phyloP scores from a whole-genome alignment of 176 grass and related monocot genomes.

The Leersia perrieri region DNA sequence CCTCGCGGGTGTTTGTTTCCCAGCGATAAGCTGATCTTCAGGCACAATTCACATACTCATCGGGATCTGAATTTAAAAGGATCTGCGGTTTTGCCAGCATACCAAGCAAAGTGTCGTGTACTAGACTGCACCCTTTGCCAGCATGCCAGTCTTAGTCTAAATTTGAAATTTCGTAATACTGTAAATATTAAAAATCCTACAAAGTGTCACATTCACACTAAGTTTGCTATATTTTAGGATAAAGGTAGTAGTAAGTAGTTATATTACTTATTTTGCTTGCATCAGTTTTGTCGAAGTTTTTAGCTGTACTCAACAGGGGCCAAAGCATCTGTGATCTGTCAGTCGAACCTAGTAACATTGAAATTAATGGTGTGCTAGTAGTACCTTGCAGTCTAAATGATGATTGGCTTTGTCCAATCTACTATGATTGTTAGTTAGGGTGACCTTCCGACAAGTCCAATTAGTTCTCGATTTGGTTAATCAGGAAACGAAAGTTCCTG shows the following conservation, averaged over 20 bases:
- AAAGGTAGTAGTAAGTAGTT: not conserved
- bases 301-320: not conserved
- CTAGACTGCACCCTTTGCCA: too few species aligned
- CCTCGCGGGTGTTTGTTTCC: not conserved
- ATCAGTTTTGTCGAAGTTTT: not conserved
- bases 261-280: not conserved
- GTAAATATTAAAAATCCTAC: too few species aligned
- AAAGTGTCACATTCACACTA: too few species aligned
- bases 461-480: not conserved
- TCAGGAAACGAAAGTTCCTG: not conserved
- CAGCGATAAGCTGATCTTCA: not conserved
- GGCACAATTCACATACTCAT: slow-evolving; percentile 24
- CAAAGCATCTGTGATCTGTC: not conserved
- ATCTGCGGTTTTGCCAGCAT: slow-evolving; percentile 24
- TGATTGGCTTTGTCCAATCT: too few species aligned
- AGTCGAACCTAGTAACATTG: not conserved
- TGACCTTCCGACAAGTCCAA: not conserved
- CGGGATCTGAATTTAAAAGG: slow-evolving; percentile 35
- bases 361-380: too few species aligned
- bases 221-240: too few species aligned
- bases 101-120: slow-evolving; percentile 47
- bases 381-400: too few species aligned
- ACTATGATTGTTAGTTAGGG: too few species aligned
- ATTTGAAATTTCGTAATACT: too few species aligned
- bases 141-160: too few species aligned